phyloP scores from a whole-genome alignment of 331 rosid genomes.

The Acacia concinna region DNA sequence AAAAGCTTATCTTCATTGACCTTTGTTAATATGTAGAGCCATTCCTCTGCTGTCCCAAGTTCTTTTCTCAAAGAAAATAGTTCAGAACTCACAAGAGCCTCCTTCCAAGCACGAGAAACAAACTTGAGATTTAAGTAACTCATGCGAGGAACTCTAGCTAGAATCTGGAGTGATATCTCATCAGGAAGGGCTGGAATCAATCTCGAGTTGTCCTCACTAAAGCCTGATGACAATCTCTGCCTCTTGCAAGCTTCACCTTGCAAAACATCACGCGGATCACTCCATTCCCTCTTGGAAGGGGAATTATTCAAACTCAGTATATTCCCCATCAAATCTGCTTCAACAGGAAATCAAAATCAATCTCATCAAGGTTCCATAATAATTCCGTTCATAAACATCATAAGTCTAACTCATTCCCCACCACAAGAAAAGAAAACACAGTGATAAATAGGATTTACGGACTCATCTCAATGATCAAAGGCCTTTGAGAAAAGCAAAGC shows the following conservation, averaged over 20 bases:
- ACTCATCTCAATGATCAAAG: conserved; percentile 6
- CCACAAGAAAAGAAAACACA: background rate
- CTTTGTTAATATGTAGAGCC: conserved; percentile 82
- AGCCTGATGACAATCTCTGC: conserved; percentile 49
- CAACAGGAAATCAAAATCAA: conserved; percentile 19
- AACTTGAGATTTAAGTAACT: conserved; percentile 59
- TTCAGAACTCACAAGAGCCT: conserved; percentile 54
- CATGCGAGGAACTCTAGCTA: conserved; percentile 80
- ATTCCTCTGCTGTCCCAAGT: conserved; percentile 76
- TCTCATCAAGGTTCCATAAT: conserved; percentile 11
- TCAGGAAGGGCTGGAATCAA: conserved; percentile 82
- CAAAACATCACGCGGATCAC: conserved; percentile 33
- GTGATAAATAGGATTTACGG: background rate
- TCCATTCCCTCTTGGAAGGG: conserved; percentile 37
- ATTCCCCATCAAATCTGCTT: conserved; percentile 62
- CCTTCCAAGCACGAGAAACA: conserved; percentile 78
- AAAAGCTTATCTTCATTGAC: conserved; percentile 61
- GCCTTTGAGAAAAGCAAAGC: background rate
- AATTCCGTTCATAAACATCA: conserved; percentile 20
- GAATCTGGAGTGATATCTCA: conserved; percentile 84
- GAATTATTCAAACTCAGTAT: conserved; percentile 49
- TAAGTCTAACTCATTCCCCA: background rate
- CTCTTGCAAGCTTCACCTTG: conserved; percentile 63
- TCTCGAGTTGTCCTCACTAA: conserved; percentile 53
- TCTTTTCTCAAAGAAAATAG: conserved; percentile 72